Evolutionary conservation across 257 asterid species (phyloP).

Genomic region (Solanum pinnatisectum): DNA sequence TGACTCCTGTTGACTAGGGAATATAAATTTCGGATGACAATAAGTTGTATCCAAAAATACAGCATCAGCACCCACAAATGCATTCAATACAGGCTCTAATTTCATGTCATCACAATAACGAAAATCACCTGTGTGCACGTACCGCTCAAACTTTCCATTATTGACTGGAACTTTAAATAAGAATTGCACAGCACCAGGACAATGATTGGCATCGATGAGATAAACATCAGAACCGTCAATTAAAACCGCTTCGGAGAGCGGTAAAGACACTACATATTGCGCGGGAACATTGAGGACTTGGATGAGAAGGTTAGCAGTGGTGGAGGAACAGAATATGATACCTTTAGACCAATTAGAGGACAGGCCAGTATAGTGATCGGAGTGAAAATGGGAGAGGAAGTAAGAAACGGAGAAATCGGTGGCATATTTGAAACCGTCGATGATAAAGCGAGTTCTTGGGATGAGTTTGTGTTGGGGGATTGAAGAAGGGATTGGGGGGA

Average conservation of each 20-base stretch:
- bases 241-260: constrained; percentile 27
- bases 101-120: constrained; percentile 66
- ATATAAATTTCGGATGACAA: constrained; percentile 74
- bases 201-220: constrained; percentile 78
- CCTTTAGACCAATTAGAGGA: constrained; percentile 68
- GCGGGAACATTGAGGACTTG: constrained; percentile 50
- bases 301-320: constrained; percentile 60
- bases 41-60: constrained; percentile 82
- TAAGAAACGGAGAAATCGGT: constrained; percentile 60
- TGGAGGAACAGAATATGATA: constrained; percentile 59
- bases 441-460: constrained; percentile 71
- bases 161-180: constrained; percentile 51
- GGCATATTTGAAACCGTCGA: constrained; percentile 71
- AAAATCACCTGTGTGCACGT: constrained; percentile 88
- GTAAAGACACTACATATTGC: constrained; percentile 39
- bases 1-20: constrained; percentile 84
- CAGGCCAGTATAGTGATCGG: constrained; percentile 88
- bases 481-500: constrained; percentile 32
- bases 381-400: constrained; percentile 94
- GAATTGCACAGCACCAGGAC: constrained; percentile 94
- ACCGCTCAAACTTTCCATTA: constrained; percentile 45
- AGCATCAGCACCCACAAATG: constrained; percentile 71
- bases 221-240: constrained; percentile 61
- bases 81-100: constrained; percentile 25
- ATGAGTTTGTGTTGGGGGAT: constrained; percentile 64